Percentiles rank a stretch among this genome's conserved stretches.
phyloP scores from a whole-genome alignment of 306 rosid species.

The Cicer yamashitae region DNA sequence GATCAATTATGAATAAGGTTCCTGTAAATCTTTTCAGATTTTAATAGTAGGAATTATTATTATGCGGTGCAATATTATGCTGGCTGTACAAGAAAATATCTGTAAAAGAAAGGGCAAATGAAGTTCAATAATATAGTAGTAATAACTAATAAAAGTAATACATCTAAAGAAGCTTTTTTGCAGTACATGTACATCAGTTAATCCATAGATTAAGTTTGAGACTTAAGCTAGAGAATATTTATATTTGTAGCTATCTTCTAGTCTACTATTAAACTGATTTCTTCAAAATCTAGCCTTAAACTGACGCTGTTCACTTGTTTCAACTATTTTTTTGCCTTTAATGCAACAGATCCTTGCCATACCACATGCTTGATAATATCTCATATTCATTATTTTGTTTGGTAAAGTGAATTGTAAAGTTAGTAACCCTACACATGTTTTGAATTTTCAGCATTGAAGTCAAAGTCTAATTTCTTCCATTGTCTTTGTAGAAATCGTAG shows the following conservation, averaged over 20 bases:
- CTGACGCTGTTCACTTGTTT: slow-evolving; percentile 10
- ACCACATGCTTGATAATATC: slow-evolving; percentile 19
- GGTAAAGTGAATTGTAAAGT: not conserved
- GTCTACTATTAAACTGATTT: not conserved
- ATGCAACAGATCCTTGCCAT: slow-evolving; percentile 1
- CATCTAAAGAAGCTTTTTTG: slow-evolving; percentile 2
- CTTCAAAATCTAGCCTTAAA: slow-evolving; percentile 17
- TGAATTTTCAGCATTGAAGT: slow-evolving; percentile 14
- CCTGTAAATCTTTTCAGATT: slow-evolving; percentile 8
- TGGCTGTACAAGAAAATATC: slow-evolving; percentile 9
- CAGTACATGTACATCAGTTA: slow-evolving; percentile 1
- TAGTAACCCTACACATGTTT: slow-evolving; percentile 21
- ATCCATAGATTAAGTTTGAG: not conserved
- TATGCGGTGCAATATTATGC: not conserved
- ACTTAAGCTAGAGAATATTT: not conserved
- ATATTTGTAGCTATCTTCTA: not conserved
- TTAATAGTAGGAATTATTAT: not conserved
- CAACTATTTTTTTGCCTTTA: slow-evolving; percentile 18
- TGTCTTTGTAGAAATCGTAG: slow-evolving; percentile 8
- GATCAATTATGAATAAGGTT: not conserved
- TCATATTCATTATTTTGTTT: slow-evolving; percentile 5
- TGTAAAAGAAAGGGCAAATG: not conserved
- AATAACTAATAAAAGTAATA: not conserved
- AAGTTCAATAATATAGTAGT: slow-evolving; percentile 4
- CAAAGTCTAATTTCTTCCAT: not conserved